Conservation (phyloP, 202 grass and related monocot species). For the Hordeum pubiflorum region DNA sequence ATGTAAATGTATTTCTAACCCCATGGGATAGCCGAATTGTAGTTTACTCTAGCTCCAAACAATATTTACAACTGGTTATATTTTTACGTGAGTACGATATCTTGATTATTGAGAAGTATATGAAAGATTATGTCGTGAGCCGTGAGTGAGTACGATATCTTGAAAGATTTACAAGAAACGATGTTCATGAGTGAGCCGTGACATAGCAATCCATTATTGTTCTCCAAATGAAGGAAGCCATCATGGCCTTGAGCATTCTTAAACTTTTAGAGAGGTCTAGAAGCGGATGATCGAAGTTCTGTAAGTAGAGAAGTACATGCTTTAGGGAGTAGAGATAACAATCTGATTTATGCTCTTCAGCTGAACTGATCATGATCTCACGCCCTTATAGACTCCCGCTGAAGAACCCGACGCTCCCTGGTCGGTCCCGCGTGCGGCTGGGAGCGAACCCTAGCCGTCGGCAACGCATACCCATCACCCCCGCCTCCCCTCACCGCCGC, state of each 20-base stretch:
- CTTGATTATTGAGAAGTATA: too few relatives aligned
- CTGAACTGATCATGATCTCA: too few relatives aligned
- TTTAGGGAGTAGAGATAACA: neutral
- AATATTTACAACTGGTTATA: neutral
- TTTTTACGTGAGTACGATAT: neutral
- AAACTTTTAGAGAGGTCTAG: conserved; percentile 73
- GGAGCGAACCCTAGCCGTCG: too few relatives aligned
- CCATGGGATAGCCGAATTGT: neutral
- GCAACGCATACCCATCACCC: too few relatives aligned
- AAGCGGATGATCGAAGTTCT: conserved; percentile 31
- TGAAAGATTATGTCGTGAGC: neutral
- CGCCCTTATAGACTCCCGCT: too few relatives aligned
- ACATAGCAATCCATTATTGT: conserved; percentile 45
- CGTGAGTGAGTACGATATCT: neutral
- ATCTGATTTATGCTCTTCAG: neutral
- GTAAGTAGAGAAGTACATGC: neutral
- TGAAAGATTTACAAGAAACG: neutral
- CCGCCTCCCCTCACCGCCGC: too few relatives aligned
- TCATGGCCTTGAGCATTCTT: conserved; percentile 41
- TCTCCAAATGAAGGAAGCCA: conserved; percentile 83
- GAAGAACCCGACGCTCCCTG: too few relatives aligned
- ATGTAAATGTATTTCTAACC: neutral
- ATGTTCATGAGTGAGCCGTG: neutral
- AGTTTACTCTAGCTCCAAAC: neutral
- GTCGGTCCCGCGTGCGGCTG: too few relatives aligned